Percentiles rank a stretch among this genome's conserved stretches.
Evolutionary conservation across 352 stramenopile genomes (phyloP).

Genomic region (Phytopythium mirpurense): DNA sequence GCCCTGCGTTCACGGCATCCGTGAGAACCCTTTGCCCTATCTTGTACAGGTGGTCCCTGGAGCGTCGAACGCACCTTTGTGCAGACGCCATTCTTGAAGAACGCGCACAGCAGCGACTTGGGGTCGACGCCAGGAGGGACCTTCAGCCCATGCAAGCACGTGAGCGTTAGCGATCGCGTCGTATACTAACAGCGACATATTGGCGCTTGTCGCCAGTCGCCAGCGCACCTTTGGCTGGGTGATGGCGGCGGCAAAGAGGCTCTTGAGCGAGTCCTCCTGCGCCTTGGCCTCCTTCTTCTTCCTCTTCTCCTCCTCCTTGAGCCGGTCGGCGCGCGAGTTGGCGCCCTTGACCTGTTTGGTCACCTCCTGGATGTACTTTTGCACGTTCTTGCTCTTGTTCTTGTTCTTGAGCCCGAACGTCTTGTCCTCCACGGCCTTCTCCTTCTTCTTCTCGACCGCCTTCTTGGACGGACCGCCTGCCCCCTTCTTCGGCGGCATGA

Average conservation of each 20-base stretch:
- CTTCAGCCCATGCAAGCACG: constrained; percentile 21
- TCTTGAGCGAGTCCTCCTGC: constrained; percentile 78
- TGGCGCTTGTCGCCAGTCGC: neutral
- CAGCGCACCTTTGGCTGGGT: constrained; percentile 74
- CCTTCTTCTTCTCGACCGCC: constrained; percentile 86
- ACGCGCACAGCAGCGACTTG: constrained; percentile 86
- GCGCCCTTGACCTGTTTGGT: constrained; percentile 86
- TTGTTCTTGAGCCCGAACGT: constrained; percentile 99
- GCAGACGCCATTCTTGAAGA: constrained; percentile 87
- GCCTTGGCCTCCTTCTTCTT: constrained; percentile 85
- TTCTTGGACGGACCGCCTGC: constrained; percentile 72
- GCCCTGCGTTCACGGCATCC: constrained; percentile 28
- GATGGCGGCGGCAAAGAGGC: constrained; percentile 81
- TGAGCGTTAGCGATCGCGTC: constrained; percentile 5
- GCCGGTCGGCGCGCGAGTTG: constrained; percentile 69
- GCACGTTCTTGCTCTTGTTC: constrained; percentile 97
- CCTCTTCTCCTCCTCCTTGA: constrained; percentile 71
- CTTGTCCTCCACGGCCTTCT: constrained; percentile 96
- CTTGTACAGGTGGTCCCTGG: too few relatives aligned
- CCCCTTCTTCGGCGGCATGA: constrained; percentile 80
- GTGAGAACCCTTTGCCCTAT: too few relatives aligned
- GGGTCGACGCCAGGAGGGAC: constrained; percentile 83
- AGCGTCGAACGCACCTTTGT: constrained; percentile 50
- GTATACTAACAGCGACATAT: too few relatives aligned
- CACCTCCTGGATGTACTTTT: constrained; percentile 90